Base-by-base conservation (phyloP, 2,329 filamentous ascomycete species). In the Colletotrichum salicis region DNA sequence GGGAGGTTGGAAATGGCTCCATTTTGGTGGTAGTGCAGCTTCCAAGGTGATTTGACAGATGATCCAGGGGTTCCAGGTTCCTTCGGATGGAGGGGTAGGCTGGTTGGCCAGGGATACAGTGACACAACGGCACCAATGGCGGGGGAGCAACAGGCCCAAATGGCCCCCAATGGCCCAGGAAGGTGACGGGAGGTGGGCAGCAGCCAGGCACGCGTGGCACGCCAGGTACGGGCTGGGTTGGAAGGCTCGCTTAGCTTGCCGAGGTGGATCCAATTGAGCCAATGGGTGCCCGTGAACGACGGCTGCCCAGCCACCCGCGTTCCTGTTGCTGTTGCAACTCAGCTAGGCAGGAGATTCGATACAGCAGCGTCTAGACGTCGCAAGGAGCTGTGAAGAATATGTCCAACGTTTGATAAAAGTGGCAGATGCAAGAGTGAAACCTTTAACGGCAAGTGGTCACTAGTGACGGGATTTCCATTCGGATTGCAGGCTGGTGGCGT, bases 1-100 rank as follows among this genome's bases (percentile, higher is more conserved):
- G 74, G 74, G 74, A 67, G 5, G 19, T 48, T n/a, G 19, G 19
- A 48, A 22, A 48, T n/a, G 41, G 51, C 19, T 71, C 48, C 56
- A 51, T 48, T 27, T 27, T 60, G 63, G 22, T 37, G 19, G 19
- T 48, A 48, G 41, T 48, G 41, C 41, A 48, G 41, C 19, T 61
- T 60, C 65, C 54, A 56, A 64, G 60, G 55, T n/a, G 66, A 27
- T 57, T 62, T 41, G 35, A 55, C 33, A 52, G 57, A 6, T 13
- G 60, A 65, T 24, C 33, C 56, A 62, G 68, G 67, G 62, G 62
- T 61, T 48, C 19, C 41, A 27, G 27, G 27, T 27, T 27, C 27
- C 27, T 15, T 5, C 13, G 37, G 31, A 52, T 33, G 15, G 37
- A 63, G 45, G 52, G 33, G 45, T 13, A 22, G 24, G 22, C 37